Base-by-base conservation (phyloP, 257 asterid species). In the Nicotiana tabacum region DNA sequence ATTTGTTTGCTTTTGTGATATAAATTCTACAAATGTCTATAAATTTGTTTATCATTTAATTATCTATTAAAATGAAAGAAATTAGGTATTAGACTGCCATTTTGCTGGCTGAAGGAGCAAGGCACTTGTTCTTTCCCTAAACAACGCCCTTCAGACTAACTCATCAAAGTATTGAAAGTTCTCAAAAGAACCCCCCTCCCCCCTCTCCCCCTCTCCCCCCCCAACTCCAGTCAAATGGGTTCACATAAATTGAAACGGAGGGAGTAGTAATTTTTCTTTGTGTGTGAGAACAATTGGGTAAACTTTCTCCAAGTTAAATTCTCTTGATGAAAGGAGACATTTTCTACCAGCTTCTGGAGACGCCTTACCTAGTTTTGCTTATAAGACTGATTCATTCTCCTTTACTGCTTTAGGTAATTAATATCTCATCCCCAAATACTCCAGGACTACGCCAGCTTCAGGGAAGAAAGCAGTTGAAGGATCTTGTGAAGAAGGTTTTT, bases 391-490 rank as follows among this genome's bases (percentile, higher is more conserved):
- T 74, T 74, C 62, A 48, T 46, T 74, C 43, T 74, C 62, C 69
- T 77, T 83, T 68, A 48, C 80, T 82, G 46, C 18, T 83, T 66
- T 83, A 94, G 99, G 99, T 96, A 82, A 87, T 96, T 87, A 96
- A 96, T 86, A 89, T 96, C 74, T 96, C 98, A 58, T 96, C 99
- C 37, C 98, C 98, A 9, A 96, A 96, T 83, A 96, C 99, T 68
- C 99, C 99, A 48, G 99, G 99, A 79, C 82, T 96, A 86, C 92
- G 98, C 89, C 98, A 96, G 77, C 98, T 96, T 81, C 99, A 96
- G 86, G 99, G 98, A 80, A 91, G 99, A 83, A 94, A 93, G 74
- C 99, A 96, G 83, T 86, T 96, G 89, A 96, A 96, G 89, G 99
- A 96, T 87, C 97, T 96, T 61, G 99, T 96, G 29, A 96, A 94